A percentile compares a stretch with the other conserved stretches of the same genome.
Conservation (phyloP, 2,329 filamentous ascomycete genomes). For the Ceratocystis lukuohia region DNA sequence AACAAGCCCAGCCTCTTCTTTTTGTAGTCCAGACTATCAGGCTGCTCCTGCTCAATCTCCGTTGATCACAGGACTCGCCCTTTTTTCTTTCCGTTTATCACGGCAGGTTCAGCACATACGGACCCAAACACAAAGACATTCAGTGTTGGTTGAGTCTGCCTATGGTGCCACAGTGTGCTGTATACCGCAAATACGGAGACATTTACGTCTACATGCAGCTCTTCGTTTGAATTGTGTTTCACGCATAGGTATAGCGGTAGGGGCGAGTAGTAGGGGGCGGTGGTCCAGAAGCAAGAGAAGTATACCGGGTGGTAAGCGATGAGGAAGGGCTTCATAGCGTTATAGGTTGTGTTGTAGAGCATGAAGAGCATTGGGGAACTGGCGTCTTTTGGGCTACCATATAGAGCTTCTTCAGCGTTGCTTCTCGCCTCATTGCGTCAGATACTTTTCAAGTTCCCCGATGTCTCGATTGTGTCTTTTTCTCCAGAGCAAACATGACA, state of each 20-base stretch:
- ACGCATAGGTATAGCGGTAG: not conserved
- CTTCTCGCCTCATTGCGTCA: not conserved
- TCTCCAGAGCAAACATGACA: not conserved
- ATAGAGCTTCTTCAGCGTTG: not conserved
- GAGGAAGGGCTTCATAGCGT: too few species aligned
- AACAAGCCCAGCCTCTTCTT: not conserved
- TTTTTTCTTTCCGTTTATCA: not conserved
- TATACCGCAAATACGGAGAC: not conserved
- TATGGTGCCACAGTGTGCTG: not conserved
- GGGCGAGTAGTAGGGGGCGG: not conserved
- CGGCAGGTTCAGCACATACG: not conserved
- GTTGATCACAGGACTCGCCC: not conserved
- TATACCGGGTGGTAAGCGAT: not conserved
- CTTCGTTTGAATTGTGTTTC: not conserved
- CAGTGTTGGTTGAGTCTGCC: not conserved
- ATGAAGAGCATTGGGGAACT: not conserved
- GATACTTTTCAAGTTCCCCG: not conserved
- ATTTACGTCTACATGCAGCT: constrained; percentile 3
- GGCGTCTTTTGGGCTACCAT: too few species aligned
- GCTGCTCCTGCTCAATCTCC: not conserved
- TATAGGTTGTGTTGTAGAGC: not conserved
- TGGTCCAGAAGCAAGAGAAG: not conserved
- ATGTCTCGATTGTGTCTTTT: not conserved
- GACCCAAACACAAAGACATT: constrained; percentile 2
- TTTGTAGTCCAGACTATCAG: not conserved